These are phyloP conservation scores for Aspergillus hancockii DNA, from an alignment of 495 filamentous ascomycete genomes.

Conservation along the genomic window DNA sequence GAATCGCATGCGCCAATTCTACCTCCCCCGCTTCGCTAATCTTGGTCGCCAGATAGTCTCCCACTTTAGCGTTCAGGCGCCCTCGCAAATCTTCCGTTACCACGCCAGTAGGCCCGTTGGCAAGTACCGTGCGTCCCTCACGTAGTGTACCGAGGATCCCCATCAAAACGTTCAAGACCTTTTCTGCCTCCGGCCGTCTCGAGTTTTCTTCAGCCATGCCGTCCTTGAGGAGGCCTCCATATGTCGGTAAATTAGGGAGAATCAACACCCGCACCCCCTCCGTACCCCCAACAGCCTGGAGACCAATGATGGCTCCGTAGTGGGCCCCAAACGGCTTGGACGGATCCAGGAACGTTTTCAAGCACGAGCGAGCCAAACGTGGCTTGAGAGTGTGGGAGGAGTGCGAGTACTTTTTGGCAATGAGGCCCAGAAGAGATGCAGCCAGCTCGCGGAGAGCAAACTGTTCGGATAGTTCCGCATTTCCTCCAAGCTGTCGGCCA, in stretches of 20 bases:
- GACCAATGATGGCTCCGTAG: conserved; percentile 81
- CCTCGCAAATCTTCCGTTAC: conserved; percentile 56
- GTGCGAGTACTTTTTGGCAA: conserved; percentile 73
- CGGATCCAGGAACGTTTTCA: conserved; percentile 88
- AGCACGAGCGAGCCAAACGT: conserved; percentile 83
- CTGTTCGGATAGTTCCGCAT: conserved; percentile 56
- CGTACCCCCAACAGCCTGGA: conserved; percentile 71
- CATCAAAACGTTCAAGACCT: conserved; percentile 60
- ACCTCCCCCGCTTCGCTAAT: conserved; percentile 53
- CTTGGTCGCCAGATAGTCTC: conserved; percentile 52
- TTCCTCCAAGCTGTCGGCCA: conserved; percentile 74
- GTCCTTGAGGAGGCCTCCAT: conserved; percentile 70
- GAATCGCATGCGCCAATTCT: conserved; percentile 38
- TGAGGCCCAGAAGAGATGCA: conserved; percentile 70
- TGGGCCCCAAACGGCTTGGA: conserved; percentile 75
- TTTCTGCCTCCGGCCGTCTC: conserved; percentile 59
- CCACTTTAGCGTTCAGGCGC: conserved; percentile 60
- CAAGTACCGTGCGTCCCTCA: conserved; percentile 32
- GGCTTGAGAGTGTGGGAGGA: conserved; percentile 77
- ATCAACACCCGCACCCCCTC: conserved; percentile 80
- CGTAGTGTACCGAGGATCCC: conserved; percentile 56
- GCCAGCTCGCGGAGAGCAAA: conserved; percentile 83
- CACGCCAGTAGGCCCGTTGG: conserved; percentile 45
- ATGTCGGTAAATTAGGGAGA: conserved; percentile 75
- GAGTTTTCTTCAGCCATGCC: conserved; percentile 58